Percentiles rank a stretch among this genome's conserved stretches.
Evolutionary conservation across 2,329 filamentous ascomycete genomes (phyloP).

Genomic region (Fusarium oxysporum): DNA sequence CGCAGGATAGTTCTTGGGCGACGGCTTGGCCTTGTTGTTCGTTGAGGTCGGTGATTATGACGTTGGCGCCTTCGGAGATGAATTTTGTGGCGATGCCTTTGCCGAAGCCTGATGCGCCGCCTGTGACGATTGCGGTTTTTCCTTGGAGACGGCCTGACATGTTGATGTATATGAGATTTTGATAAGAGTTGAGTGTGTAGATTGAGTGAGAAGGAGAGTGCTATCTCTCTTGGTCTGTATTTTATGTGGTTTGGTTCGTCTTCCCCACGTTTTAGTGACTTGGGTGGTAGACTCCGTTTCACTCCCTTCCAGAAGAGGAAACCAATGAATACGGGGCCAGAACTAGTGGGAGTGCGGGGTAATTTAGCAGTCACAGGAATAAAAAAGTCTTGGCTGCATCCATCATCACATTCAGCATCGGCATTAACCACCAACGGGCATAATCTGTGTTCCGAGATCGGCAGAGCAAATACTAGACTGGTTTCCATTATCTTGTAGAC

Average conservation of each 20-base stretch:
- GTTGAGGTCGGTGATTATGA: slow-evolving; percentile 70
- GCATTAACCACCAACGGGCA: not conserved
- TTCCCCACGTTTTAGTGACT: not conserved
- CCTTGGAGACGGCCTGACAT: slow-evolving; percentile 53
- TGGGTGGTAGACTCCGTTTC: not conserved
- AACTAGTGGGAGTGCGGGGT: not conserved
- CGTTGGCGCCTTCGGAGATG: slow-evolving; percentile 23
- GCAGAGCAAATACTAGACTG: not conserved
- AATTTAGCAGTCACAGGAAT: slow-evolving; percentile 13
- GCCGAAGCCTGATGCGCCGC: slow-evolving; percentile 62
- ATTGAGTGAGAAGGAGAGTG: not conserved
- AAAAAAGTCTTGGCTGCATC: not conserved
- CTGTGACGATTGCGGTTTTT: slow-evolving; percentile 54
- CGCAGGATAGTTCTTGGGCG: slow-evolving; percentile 57
- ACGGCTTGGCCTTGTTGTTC: slow-evolving; percentile 61
- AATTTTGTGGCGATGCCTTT: slow-evolving; percentile 30
- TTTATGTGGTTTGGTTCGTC: not conserved
- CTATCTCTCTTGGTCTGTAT: not conserved
- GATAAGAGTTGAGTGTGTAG: not conserved
- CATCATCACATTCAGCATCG: not conserved
- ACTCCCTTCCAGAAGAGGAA: not conserved
- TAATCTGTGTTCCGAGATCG: not conserved
- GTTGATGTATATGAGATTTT: not conserved
- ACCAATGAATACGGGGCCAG: not conserved
- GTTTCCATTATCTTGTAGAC: not conserved